Percentiles rank a stretch among this genome's conserved stretches.
phyloP scores from a whole-genome alignment of 345 rosid genomes.

The Nasturtium officinale region DNA sequence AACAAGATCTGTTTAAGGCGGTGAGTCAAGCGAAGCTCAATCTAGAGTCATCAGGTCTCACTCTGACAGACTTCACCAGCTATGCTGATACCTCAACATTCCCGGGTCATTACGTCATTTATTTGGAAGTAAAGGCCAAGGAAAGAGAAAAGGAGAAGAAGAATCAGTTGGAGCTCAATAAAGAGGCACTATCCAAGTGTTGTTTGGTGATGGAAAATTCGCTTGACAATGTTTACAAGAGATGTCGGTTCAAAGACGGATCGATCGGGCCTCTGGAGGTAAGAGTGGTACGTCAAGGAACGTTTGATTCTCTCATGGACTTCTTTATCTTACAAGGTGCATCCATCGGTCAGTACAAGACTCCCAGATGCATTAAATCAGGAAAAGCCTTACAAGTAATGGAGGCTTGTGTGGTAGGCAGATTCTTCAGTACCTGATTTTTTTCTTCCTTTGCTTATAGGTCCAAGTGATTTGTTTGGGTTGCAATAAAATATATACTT shows the following conservation, averaged over 20 bases:
- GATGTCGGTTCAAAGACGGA: conserved; percentile 76
- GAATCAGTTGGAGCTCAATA: conserved; percentile 24
- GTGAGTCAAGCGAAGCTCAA: conserved; percentile 54
- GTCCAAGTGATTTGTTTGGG: conserved; percentile 6
- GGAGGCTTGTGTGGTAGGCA: conserved; percentile 61
- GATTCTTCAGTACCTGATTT: conserved; percentile 55
- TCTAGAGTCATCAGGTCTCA: conserved; percentile 60
- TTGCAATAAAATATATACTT: conserved; percentile 9
- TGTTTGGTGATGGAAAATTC: conserved; percentile 70
- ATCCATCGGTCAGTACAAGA: conserved; percentile 89
- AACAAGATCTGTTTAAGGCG: conserved; percentile 79
- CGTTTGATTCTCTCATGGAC: conserved; percentile 88
- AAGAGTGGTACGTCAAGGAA: conserved; percentile 66
- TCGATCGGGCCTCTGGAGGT: conserved; percentile 75
- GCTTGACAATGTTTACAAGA: conserved; percentile 72
- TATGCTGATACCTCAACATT: conserved; percentile 68
- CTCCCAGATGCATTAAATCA: conserved; percentile 84
- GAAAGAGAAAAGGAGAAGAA: neutral
- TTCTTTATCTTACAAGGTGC: conserved; percentile 75
- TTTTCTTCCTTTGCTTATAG: conserved; percentile 8
- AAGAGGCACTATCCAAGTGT: conserved; percentile 62
- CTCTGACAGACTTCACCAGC: conserved; percentile 70
- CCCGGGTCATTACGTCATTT: conserved; percentile 90
- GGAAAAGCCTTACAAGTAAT: conserved; percentile 55
- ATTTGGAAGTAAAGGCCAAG: conserved; percentile 58